These are phyloP conservation scores for Pseudonectria foliicola DNA, from an alignment of 2,329 filamentous ascomycete genomes.

Conservation along the genomic window DNA sequence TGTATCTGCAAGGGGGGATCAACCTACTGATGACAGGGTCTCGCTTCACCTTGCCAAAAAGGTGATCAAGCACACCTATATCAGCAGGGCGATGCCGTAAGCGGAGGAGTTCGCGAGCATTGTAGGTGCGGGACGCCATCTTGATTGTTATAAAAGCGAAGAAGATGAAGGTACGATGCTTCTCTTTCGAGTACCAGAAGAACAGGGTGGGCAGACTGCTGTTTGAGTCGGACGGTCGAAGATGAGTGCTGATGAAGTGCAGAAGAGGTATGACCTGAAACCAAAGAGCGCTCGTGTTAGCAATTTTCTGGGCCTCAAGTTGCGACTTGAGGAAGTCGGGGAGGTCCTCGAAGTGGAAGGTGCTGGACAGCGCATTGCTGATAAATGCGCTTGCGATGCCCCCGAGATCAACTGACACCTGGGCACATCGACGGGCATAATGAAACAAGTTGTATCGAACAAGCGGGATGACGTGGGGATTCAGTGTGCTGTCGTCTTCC, in stretches of 20 bases:
- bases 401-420: slow-evolving; percentile 20
- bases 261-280: slow-evolving; percentile 27
- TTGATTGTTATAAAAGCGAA: slow-evolving; percentile 32
- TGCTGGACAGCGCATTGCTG: slow-evolving; percentile 9
- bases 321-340: slow-evolving; percentile 21
- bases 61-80: slow-evolving; percentile 20
- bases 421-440: slow-evolving; percentile 23
- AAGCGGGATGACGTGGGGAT: slow-evolving; percentile 21
- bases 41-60: slow-evolving; percentile 28
- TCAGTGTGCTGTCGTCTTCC: slow-evolving; percentile 31
- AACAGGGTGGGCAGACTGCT: slow-evolving; percentile 32
- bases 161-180: slow-evolving; percentile 32
- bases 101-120: slow-evolving; percentile 36
- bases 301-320: slow-evolving; percentile 20
- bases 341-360: slow-evolving; percentile 9
- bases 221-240: slow-evolving; percentile 9
- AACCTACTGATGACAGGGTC: slow-evolving; percentile 36
- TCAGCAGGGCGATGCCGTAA: slow-evolving; percentile 21
- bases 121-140: slow-evolving; percentile 40
- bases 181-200: slow-evolving; percentile 28
- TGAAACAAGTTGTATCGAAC: slow-evolving; percentile 26
- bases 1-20: background rate
- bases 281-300: slow-evolving; percentile 24
- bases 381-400: too few species aligned
- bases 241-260: slow-evolving; percentile 25